A percentile compares a stretch with the other conserved stretches of the same genome.
Conservation (phyloP, 208 protist species). For the Trypanosoma avium region DNA sequence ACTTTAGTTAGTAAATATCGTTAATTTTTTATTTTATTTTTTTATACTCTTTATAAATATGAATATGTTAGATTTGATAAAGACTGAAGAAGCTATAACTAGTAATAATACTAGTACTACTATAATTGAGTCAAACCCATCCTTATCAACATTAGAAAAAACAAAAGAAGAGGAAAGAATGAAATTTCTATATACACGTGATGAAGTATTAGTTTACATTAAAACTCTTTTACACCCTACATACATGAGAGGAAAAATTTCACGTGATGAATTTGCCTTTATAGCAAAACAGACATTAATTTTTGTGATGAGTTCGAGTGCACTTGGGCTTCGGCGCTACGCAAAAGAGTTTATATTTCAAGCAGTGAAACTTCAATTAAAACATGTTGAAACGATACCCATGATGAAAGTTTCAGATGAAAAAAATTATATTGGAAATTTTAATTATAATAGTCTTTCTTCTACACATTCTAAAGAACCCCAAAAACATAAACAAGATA, state of each 20-base stretch:
- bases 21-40: constrained; percentile 1
- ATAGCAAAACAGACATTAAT: constrained; percentile 14
- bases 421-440: background rate
- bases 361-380: constrained; percentile 9
- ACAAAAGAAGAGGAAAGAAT: background rate
- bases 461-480: too few species aligned
- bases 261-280: background rate
- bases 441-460: too few species aligned
- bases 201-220: constrained; percentile 2
- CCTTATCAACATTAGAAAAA: background rate
- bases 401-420: background rate
- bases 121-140: background rate
- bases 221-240: constrained; percentile 9
- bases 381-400: background rate
- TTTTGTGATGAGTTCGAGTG: constrained; percentile 2
- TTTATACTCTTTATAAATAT: constrained; percentile 1
- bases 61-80: background rate
- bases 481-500: too few species aligned
- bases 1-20: too few species aligned
- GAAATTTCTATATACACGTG: constrained; percentile 4
- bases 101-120: background rate
- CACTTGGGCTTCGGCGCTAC: background rate
- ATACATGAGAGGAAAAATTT: background rate
- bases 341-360: constrained; percentile 4
- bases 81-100: background rate